These are phyloP conservation scores for Fusarium domesticum DNA, from an alignment of 2,329 filamentous ascomycete species.

Conservation along the genomic window DNA sequence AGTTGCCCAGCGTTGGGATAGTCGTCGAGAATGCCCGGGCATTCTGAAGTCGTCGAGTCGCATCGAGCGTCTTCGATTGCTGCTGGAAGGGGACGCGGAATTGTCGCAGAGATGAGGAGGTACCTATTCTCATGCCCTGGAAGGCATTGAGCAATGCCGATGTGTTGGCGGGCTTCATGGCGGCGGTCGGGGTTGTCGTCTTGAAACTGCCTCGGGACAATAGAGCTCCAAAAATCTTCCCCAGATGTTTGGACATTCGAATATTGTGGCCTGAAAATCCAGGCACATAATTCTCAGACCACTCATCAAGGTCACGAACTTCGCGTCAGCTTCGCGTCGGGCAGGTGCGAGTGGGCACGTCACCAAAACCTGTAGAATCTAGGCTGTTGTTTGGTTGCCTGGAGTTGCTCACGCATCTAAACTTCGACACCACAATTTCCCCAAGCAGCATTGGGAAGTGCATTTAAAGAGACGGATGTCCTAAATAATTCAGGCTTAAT, in stretches of 20 bases:
- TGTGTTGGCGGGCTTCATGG: slow-evolving; percentile 46
- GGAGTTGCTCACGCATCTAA: slow-evolving; percentile 12
- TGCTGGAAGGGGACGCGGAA: slow-evolving; percentile 33
- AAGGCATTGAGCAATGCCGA: slow-evolving; percentile 51
- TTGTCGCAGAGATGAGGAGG: slow-evolving; percentile 40
- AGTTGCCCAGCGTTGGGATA: slow-evolving; percentile 57
- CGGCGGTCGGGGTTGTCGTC: slow-evolving; percentile 28
- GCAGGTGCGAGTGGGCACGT: slow-evolving; percentile 34
- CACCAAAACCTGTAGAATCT: slow-evolving; percentile 26
- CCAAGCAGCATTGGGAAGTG: slow-evolving; percentile 23
- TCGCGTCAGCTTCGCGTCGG: slow-evolving; percentile 47
- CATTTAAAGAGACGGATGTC: slow-evolving; percentile 19
- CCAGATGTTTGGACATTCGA: slow-evolving; percentile 9
- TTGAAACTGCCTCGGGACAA: slow-evolving; percentile 25
- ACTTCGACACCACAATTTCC: slow-evolving; percentile 6
- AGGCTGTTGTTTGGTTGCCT: slow-evolving; percentile 28
- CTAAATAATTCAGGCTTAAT: slow-evolving; percentile 3
- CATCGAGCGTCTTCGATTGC: slow-evolving; percentile 30
- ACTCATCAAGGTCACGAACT: slow-evolving; percentile 39
- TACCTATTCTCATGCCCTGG: slow-evolving; percentile 46
- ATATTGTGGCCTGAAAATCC: slow-evolving; percentile 19
- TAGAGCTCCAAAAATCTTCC: slow-evolving; percentile 36
- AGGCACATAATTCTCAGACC: slow-evolving; percentile 15
- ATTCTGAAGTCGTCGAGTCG: slow-evolving; percentile 42
- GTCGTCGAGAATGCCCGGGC: slow-evolving; percentile 72